Conservation (phyloP, 1,284 basidiomycete species). For the Phaffia rhodozyma region DNA sequence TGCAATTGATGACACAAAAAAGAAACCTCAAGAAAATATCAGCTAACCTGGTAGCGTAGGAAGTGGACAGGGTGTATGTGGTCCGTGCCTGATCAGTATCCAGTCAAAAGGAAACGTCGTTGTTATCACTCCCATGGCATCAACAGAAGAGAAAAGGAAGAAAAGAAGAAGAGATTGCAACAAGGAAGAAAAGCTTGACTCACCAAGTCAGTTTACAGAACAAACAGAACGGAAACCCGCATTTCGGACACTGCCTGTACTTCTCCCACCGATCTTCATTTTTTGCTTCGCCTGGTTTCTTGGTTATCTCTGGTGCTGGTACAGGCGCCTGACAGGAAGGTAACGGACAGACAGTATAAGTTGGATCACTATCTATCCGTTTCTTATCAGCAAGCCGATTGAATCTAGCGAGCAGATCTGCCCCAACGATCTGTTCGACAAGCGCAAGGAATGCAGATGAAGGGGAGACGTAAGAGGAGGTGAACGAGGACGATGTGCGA, state of each 20-base stretch:
- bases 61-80: slow-evolving; percentile 31
- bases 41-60: slow-evolving; percentile 22
- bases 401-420: no score
- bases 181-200: background rate
- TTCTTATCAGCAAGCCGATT: background rate
- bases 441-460: no score
- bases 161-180: background rate
- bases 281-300: background rate
- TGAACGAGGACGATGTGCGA: no score
- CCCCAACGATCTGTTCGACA: no score
- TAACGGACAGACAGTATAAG: slow-evolving; percentile 32
- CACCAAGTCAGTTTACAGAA: slow-evolving; percentile 18
- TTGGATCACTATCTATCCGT: slow-evolving; percentile 25
- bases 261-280: slow-evolving; percentile 17
- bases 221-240: slow-evolving; percentile 20
- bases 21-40: no score
- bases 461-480: no score
- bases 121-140: no score
- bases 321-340: slow-evolving; percentile 33
- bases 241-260: slow-evolving; percentile 17
- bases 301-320: slow-evolving; percentile 23
- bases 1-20: no score
- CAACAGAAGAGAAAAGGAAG: no score
- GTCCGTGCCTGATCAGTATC: slow-evolving; percentile 32
- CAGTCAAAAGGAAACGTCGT: slow-evolving; percentile 19